phyloP scores from a whole-genome alignment of 2,329 filamentous ascomycete genomes.

The Diaporthe amygdali region DNA sequence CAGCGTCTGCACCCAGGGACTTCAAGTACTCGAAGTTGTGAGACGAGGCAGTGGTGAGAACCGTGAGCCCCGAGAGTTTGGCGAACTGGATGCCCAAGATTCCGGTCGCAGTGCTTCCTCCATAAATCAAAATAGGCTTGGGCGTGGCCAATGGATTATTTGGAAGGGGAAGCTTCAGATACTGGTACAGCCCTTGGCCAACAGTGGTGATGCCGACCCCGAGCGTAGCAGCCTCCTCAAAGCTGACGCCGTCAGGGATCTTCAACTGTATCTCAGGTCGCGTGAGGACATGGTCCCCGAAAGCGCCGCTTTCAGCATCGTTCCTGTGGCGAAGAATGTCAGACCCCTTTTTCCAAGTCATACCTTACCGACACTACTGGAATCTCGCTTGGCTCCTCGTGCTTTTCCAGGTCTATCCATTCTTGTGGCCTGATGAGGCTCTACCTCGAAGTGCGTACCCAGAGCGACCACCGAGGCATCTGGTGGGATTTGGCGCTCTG shows the following conservation, averaged over 20 bases:
- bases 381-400: background rate
- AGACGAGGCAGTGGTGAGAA: conserved; percentile 42
- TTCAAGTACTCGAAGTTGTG: conserved; percentile 26
- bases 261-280: conserved; percentile 47
- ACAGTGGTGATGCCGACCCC: conserved; percentile 48
- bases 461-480: background rate
- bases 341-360: background rate
- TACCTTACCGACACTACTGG: background rate
- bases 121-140: conserved; percentile 40
- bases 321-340: conserved; percentile 34
- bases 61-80: conserved; percentile 40
- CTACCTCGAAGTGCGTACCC: too few species aligned
- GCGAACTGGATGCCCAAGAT: conserved; percentile 51
- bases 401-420: too few species aligned
- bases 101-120: conserved; percentile 57
- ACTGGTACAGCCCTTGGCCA: conserved; percentile 53
- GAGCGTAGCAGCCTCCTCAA: conserved; percentile 51
- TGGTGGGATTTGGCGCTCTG: background rate
- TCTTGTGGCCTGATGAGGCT: too few species aligned
- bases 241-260: conserved; percentile 49
- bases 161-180: conserved; percentile 52
- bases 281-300: conserved; percentile 43
- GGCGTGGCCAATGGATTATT: conserved; percentile 31
- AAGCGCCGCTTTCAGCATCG: conserved; percentile 48
- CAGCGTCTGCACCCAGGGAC: conserved; percentile 24